phyloP scores from a whole-genome alignment of 352 stramenopile species.

The Phytophthora kernoviae region DNA sequence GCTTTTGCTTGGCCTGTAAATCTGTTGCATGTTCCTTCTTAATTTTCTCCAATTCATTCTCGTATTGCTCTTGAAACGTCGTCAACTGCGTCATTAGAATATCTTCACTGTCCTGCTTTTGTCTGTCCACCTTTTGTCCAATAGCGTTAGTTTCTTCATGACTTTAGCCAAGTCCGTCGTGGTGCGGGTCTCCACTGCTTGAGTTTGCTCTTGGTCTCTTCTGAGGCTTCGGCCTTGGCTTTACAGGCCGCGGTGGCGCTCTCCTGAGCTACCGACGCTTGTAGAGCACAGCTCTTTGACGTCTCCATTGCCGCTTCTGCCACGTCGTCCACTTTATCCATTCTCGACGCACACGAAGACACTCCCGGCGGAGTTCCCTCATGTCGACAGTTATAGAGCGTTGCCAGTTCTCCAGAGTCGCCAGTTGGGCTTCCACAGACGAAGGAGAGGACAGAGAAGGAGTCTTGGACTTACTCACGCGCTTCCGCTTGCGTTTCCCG shows the following conservation, averaged over 20 bases:
- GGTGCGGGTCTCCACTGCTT: neutral
- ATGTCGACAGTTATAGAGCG: slow-evolving; percentile 38
- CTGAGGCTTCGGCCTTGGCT: slow-evolving; percentile 11
- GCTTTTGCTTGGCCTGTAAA: slow-evolving; percentile 31
- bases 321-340: slow-evolving; percentile 45
- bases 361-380: slow-evolving; percentile 34
- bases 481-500: slow-evolving; percentile 46
- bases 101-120: slow-evolving; percentile 44
- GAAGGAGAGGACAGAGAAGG: neutral
- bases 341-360: slow-evolving; percentile 43
- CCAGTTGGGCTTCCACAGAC: slow-evolving; percentile 16
- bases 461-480: slow-evolving; percentile 8
- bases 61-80: slow-evolving; percentile 55
- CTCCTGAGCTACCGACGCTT: slow-evolving; percentile 19
- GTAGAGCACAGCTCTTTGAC: slow-evolving; percentile 29
- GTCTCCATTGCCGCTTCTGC: slow-evolving; percentile 42
- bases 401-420: slow-evolving; percentile 43
- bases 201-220: slow-evolving; percentile 14
- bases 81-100: slow-evolving; percentile 58
- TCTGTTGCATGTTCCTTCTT: slow-evolving; percentile 28
- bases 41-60: slow-evolving; percentile 38
- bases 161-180: slow-evolving; percentile 18
- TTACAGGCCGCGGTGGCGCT: neutral
- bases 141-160: slow-evolving; percentile 22
- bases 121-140: slow-evolving; percentile 33